Evolutionary conservation across 2,329 filamentous ascomycete genomes (phyloP), one percentile per base, ranked within the genome.

Genomic region (Massarina eburnea): DNA sequence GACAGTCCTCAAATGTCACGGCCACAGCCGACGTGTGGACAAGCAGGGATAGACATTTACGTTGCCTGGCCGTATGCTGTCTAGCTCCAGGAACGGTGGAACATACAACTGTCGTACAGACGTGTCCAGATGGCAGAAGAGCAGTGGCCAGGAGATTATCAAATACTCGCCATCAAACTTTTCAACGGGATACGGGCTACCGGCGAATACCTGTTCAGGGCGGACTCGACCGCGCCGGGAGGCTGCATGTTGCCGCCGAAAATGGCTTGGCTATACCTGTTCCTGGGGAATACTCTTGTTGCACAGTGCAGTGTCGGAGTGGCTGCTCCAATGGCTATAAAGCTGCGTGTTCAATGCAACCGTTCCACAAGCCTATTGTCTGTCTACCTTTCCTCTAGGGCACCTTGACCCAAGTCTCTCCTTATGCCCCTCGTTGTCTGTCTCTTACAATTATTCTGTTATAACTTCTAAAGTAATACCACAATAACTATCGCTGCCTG

Each of bases 291-390:
- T 38, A 45, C 41, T 22, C 35, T 39, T 34, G 55, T 60, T 42
- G 44, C 51, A 56, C 54, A 8, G 48, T 36, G 39, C 33, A 38
- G 39, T 45, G 40, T 39, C n/a, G 19, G 32, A 43, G 18, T 41
- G 30, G 37, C 37, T 24, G 45, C 14, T 22, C 36, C 36, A 39
- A 7, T 29, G 8, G 36, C 8, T 41, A 44, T 41, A 43, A 33
- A 36, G 35, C 40, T 49, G 45, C 39, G 15, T 45, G 40, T 46
- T 35, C 49, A 43, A 59, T 55, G 53, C 53, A 55, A 57, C 51
- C 39, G 49, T 57, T 43, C 36, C 42, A 61, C 57, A 51, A 54
- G 40, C 15, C 40, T 43, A 47, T 47, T 44, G 26, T 42, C 39
- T 43, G 42, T 20, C 35, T 48, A 24, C 29, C 14, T n/a, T 30